Evolutionary conservation across 148 eudicot genomes (phyloP), one percentile per base, ranked within the genome.

Genomic region (Chenopodium suecicum): DNA sequence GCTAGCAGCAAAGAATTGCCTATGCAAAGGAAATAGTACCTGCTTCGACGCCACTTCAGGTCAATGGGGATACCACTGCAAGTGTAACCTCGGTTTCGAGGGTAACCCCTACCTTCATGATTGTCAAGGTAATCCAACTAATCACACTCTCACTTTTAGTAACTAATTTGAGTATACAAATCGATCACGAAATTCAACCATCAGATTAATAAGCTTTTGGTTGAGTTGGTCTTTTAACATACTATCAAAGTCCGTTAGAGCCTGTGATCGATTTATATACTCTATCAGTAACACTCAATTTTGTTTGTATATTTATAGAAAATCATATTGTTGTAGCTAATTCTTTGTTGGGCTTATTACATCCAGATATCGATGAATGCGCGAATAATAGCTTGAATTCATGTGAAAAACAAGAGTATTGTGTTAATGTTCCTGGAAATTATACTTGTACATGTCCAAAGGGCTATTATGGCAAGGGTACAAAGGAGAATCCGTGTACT

Each of bases 351-450:
- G 41, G 5, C 5, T 34, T 6, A 1, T 20, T 4, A 17, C 20
- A 60, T 60, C 23, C 23, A 60, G 64, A 60, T 60, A 60, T 60
- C 9, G 9, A 60, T 20, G 64, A 60, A 60, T 60, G 64, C 64
- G 11, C 23, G 60, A 12, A 54, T 44, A 8, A 7, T 16, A 17
- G 23, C 17, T 29, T 19, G 22, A 41, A 82, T 22, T 13, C 78
- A 1, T 82, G 85, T 63, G 77, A 82, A 54, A 31, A 77, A 29
- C 81, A 23, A 3, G 81, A 73, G 23, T 72, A 34, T 34, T 82
- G 84, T n/a, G 68, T 1, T 0, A 46, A 82, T 64, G 44, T 22
- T 0, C 9, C 41, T 3, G 84, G 81, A 71, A 62, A 62, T 4
- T 62, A 47, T 22, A 2, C 5, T 29, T 75, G 83, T 32, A 1